Percentiles rank a stretch among this genome's conserved stretches.
These are phyloP conservation scores for Alternaria sp. DNA, from an alignment of 2,329 filamentous ascomycete genomes.

Conservation along the genomic window DNA sequence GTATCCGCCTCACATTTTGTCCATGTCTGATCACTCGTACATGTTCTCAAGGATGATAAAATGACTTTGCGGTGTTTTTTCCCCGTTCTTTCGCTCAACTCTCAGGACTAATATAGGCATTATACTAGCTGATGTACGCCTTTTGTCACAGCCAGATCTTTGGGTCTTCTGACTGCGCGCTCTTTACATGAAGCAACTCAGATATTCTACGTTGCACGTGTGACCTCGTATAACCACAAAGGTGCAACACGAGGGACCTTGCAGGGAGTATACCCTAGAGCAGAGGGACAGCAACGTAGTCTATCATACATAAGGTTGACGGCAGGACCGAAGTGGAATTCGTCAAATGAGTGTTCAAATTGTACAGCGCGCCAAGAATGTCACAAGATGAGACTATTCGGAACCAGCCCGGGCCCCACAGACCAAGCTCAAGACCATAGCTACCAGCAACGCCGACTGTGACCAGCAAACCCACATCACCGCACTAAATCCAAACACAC, in stretches of 20 bases:
- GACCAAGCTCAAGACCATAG: conserved; percentile 19
- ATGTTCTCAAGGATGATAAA: neutral
- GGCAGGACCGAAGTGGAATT: neutral
- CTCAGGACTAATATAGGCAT: neutral
- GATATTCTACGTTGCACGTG: neutral
- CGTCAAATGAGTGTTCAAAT: neutral
- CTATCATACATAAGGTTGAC: neutral
- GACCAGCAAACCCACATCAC: conserved; percentile 7
- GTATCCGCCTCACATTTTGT: neutral
- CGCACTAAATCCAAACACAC: neutral
- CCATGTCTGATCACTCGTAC: neutral
- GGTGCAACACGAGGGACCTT: neutral
- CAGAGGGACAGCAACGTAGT: neutral
- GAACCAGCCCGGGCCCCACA: conserved; percentile 19
- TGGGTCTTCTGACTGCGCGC: neutral
- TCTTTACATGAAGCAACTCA: neutral
- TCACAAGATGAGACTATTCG: conserved; percentile 15
- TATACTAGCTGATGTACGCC: neutral
- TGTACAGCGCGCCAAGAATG: neutral
- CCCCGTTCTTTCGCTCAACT: too few relatives aligned
- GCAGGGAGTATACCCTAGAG: neutral
- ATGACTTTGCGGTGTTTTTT: neutral
- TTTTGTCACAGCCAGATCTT: neutral
- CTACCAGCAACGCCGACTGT: conserved; percentile 7
- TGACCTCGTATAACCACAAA: neutral